Conservation (phyloP, 345 rosid genomes). For the Rhodamnia rubescens region DNA sequence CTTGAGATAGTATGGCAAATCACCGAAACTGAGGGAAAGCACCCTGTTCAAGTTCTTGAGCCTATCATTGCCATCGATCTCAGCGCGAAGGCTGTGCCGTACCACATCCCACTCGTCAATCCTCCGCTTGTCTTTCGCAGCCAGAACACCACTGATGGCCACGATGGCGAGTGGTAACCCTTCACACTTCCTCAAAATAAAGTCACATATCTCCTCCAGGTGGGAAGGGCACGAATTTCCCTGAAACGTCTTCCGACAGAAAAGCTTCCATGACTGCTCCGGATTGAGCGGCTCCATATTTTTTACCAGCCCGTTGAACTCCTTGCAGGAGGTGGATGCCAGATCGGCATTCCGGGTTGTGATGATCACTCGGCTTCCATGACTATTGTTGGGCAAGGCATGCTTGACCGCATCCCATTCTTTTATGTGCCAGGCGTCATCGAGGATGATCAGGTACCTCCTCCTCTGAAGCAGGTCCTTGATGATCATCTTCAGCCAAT, state of each 20-base stretch:
- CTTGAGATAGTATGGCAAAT: conserved; percentile 33
- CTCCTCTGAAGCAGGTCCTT: conserved; percentile 11
- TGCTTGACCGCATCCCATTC: conserved; percentile 27
- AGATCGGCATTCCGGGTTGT: conserved; percentile 22
- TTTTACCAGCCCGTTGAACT: conserved; percentile 13
- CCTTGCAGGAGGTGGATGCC: conserved; percentile 10
- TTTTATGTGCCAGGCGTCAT: conserved; percentile 21
- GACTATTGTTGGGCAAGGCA: conserved; percentile 14
- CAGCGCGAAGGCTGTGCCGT: conserved; percentile 18
- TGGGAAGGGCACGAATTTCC: conserved; percentile 20
- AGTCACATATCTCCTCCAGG: conserved; percentile 13
- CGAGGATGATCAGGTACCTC: conserved; percentile 26
- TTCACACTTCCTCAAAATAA: conserved; percentile 23
- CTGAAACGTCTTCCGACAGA: conserved; percentile 23
- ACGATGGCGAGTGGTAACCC: conserved; percentile 39
- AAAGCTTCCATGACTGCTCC: conserved; percentile 21
- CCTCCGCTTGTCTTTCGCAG: conserved; percentile 13
- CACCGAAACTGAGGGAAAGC: conserved; percentile 28
- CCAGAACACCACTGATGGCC: conserved; percentile 35
- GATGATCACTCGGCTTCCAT: conserved; percentile 21
- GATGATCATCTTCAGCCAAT: conserved; percentile 8
- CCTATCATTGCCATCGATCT: conserved; percentile 16
- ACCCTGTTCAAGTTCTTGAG: conserved; percentile 22
- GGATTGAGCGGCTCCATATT: conserved; percentile 13
- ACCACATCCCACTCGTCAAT: conserved; percentile 29